Base-by-base conservation (phyloP, 176 grass and related monocot species). In the Bromus sterilis region DNA sequence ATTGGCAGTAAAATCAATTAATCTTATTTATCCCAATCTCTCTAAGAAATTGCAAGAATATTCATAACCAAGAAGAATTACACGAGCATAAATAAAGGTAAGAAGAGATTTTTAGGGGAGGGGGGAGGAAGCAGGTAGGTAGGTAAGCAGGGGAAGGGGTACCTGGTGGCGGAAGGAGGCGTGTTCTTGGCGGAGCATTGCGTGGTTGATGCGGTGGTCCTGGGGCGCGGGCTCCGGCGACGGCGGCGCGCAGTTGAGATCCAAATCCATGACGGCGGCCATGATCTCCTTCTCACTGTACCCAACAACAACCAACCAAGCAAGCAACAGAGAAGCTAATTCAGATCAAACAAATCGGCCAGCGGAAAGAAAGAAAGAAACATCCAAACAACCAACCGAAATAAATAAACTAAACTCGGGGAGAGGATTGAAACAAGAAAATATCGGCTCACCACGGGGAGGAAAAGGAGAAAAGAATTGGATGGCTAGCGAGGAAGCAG, bases 101-200 rank as follows among this genome's bases (percentile, higher is more conserved):
- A 29, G 63, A 20, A 18, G 1, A 3, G 21, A 37, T 26, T 69
- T 55, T 53, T 30, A 53, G 7, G 15, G 66, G 23, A 9, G 53
- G 7, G 15, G 66, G 23, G 18, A 21, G 61, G 14, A 25, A 6
- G 41, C 4, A 43, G 12, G 41, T 43, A 43, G 2, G 41, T 14
- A 43, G 12, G 41, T 43, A 43, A 6, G 65, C 31, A 34, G 13
- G 4, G 60, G 16, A 4, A n/a, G 26, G 64, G 26, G 64, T 32
- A 78, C 89, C 89, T 91, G 86, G 32, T 88, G 59, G 49, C 78
- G 76, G 60, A 79, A 91, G 28, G 80, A 91, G 28, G 80, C 12
- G 73, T 66, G 59, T 24, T 91, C 78, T 42, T 91, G 82, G 72
- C 70, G 85, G 71, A 88, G 73, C 89, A 91, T 88, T 75, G 82